Percentiles rank a stretch among this genome's conserved stretches.
Evolutionary conservation across 805 yeast species (phyloP).

Genomic region (Pichia rugopelliculosa): DNA sequence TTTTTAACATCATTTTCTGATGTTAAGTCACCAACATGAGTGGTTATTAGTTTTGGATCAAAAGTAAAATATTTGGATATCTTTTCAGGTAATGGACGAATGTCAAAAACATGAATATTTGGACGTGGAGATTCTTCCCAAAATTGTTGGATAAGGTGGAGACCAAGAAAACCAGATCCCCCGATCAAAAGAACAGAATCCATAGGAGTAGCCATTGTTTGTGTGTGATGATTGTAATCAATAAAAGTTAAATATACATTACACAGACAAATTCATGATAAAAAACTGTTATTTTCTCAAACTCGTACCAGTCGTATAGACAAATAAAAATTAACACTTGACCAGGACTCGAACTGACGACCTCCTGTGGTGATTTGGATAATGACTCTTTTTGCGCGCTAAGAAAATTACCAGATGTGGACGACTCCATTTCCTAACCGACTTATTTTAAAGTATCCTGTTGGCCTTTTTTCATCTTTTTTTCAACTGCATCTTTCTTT

Average conservation of each 20-base stretch:
- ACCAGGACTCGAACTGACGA: not conserved
- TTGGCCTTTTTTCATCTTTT: not conserved
- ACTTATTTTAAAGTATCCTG: not conserved
- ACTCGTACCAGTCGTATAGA: not conserved
- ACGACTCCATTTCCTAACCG: not conserved
- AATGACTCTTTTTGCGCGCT: not conserved
- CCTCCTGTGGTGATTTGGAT: not conserved
- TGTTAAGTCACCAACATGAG: conserved; percentile 81
- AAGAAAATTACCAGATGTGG: not conserved
- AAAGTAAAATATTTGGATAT: conserved; percentile 71
- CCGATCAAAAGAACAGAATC: conserved; percentile 80
- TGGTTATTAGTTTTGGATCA: conserved; percentile 46
- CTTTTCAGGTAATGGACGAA: conserved; percentile 75
- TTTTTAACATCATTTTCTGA: conserved; percentile 55
- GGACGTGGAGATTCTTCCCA: conserved; percentile 58
- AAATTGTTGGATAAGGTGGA: conserved; percentile 84
- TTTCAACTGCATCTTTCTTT: not conserved
- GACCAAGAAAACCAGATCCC: conserved; percentile 91
- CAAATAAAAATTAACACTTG: not conserved
- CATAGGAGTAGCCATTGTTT: conserved; percentile 16
- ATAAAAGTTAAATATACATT: not conserved
- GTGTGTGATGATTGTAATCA: not conserved
- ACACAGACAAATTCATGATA: not conserved
- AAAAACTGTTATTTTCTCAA: not conserved
- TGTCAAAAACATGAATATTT: conserved; percentile 78